Evolutionary conservation across 306 rosid species (phyloP), one percentile per base, ranked within the genome.

Genomic region (Albizia julibrissin): DNA sequence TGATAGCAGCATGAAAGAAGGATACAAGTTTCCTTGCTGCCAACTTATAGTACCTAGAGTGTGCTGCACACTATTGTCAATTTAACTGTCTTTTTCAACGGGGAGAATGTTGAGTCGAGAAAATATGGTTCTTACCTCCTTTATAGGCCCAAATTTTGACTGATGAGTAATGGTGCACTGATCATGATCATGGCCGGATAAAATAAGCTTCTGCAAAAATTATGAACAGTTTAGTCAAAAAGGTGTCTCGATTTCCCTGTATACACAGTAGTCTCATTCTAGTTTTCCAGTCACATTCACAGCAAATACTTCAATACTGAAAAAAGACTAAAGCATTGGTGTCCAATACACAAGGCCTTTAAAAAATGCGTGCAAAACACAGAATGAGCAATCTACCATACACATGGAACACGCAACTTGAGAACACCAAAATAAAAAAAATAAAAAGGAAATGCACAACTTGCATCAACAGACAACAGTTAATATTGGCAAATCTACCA

Each of bases 171-270:
- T 26, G 1, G 83, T 90, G 89, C 98, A 94, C 78, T 91, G 97
- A 84, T 91, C 98, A 8, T 94, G 98, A 86, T 94, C 98, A 78
- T 94, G 98, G 49, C 97, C 97, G 26, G 97, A 94, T 72, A 94
- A 87, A 86, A 92, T 72, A 67, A 87, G 89, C 70, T 84, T 89
- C 97, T 93, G 93, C 73, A 80, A 72, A 74, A 77, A 83, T 75
- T 44, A 75, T n/a, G 24, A 80, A 85, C n/a, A 24, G 34, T 77
- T 43, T 73, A 47, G 59, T 79, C 82, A 79, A 29, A 73, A 44
- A 52, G 76, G 34, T 80, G 49, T 59, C 54, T 31, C 37, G 34
- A 21, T 42, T 43, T 31, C 59, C 77, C 80, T 42, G 22, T 52
- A 34, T 78, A 13, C 66, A 19, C 69, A 73, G 49, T 72, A 24